phyloP scores from a whole-genome alignment of 2,329 filamentous ascomycete genomes.

The Xylariales sp. region DNA sequence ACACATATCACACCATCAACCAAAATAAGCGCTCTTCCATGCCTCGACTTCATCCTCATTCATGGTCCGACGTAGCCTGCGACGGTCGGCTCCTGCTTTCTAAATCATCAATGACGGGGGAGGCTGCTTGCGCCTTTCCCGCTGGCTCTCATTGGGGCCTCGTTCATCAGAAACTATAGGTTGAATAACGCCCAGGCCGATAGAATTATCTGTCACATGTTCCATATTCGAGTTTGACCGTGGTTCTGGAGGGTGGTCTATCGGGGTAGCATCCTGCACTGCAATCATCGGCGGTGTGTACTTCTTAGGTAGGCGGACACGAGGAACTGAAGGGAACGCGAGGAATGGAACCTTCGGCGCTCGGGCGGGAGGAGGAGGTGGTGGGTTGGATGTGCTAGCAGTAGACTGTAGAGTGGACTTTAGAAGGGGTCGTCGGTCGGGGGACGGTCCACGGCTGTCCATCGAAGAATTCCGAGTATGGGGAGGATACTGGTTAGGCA shows the following conservation, averaged over 20 bases:
- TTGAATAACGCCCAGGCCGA: conserved; percentile 48
- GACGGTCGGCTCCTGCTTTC: conserved; percentile 29
- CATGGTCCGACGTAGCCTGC: conserved; percentile 16
- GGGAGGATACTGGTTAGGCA: conserved; percentile 19
- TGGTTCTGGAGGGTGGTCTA: conserved; percentile 32
- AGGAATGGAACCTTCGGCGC: conserved; percentile 52
- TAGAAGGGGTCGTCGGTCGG: conserved; percentile 35
- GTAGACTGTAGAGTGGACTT: conserved; percentile 6
- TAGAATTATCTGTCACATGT: conserved; percentile 37
- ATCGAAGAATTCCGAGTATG: conserved; percentile 38
- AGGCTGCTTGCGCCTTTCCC: conserved; percentile 28
- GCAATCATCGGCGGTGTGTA: conserved; percentile 54
- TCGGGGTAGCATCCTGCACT: conserved; percentile 47
- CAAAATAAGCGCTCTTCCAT: conserved; percentile 53
- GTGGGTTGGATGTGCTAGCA: conserved; percentile 9
- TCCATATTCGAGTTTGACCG: not conserved
- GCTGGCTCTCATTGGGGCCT: conserved; percentile 45
- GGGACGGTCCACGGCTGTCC: conserved; percentile 35
- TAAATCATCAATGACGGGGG: conserved; percentile 35
- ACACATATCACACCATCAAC: conserved; percentile 39
- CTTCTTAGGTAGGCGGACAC: conserved; percentile 56
- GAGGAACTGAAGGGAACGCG: conserved; percentile 53
- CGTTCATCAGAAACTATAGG: conserved; percentile 45
- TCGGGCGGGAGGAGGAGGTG: conserved; percentile 30
- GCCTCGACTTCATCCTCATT: conserved; percentile 51